phyloP scores from a whole-genome alignment of 225 moss, liverwort and hornwort genomes.

The Bryum argenteum region DNA sequence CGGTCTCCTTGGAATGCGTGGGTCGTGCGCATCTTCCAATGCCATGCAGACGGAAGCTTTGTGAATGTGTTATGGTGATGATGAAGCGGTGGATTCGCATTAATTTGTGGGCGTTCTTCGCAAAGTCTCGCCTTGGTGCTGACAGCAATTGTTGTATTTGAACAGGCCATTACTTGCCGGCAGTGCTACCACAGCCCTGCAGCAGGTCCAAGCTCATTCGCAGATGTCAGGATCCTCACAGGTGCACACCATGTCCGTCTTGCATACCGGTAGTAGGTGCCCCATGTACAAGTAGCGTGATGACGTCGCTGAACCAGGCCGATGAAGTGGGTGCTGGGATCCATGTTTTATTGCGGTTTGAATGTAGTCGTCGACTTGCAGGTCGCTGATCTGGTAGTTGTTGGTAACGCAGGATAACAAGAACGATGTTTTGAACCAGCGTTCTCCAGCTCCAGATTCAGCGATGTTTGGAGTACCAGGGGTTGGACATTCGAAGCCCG shows the following conservation, averaged over 20 bases:
- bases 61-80: slow-evolving; percentile 14
- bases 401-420: slow-evolving; percentile 77
- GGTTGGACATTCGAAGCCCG: slow-evolving; percentile 91
- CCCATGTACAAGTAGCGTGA: neutral
- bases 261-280: neutral
- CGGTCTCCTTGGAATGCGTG: slow-evolving; percentile 10
- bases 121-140: slow-evolving; percentile 9
- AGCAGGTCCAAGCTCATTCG: slow-evolving; percentile 92
- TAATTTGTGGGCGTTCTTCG: slow-evolving; percentile 7
- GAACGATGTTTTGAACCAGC: slow-evolving; percentile 80
- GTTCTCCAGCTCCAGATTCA: slow-evolving; percentile 92
- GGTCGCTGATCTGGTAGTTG: slow-evolving; percentile 25
- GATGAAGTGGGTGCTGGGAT: slow-evolving; percentile 7
- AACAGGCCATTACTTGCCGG: slow-evolving; percentile 85
- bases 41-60: slow-evolving; percentile 14
- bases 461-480: slow-evolving; percentile 95
- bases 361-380: neutral
- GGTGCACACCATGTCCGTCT: slow-evolving; percentile 43
- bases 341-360: slow-evolving; percentile 14
- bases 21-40: slow-evolving; percentile 2
- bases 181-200: slow-evolving; percentile 86
- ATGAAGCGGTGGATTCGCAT: neutral
- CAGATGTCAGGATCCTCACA: slow-evolving; percentile 92
- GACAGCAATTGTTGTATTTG: slow-evolving; percentile 30
- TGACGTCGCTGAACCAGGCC: neutral